Evolutionary conservation across 2,329 filamentous ascomycete species (phyloP), one percentile per base, ranked within the genome.

Genomic region (Tolypocladium amazonense): DNA sequence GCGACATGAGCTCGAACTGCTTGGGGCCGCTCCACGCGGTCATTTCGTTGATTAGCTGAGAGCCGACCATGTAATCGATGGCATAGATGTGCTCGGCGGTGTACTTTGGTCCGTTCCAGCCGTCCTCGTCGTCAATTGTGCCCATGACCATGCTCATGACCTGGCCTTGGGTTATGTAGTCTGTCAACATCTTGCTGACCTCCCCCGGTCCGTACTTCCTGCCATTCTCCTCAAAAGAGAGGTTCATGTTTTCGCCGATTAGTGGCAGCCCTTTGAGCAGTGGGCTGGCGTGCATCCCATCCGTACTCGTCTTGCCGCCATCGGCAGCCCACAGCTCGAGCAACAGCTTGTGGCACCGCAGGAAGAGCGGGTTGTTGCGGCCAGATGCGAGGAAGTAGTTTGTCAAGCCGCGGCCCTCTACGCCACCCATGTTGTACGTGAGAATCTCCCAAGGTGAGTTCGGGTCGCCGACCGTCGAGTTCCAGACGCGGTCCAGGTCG

Each of bases 131-230:
- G 61, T 84, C 81, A 0, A 82, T 65, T 6, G 81, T 75, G 2
- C 78, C 76, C 76, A 82, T 77, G 0, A 79, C 81, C 68, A 80
- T 70, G 8, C 73, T 75, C 62, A 82, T 75, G 3, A 73, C 79
- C 61, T 83, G 81, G 3, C 80, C 81, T 62, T 85, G 81, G 47
- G 80, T 78, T 59, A 83, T 82, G 62, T 85, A 85, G 64, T 85
- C 81, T 2, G 77, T 79, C 65, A 84, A 72, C 62, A 78, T 71
- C 58, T 67, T 72, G 43, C 73, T 72, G 15, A 71, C 65, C 38
- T 76, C 76, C 8, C 78, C 74, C 4, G 73, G 60, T 4, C 67
- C 69, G 65, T 71, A 72, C 15, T 62, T 70, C 57, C 63, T 65
- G 12, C 65, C 67, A 20, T 66, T 52, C 43, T 69, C 67, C 9